Evolutionary conservation across 352 stramenopile species (phyloP).

Genomic region (Nothophytophthora sp.): DNA sequence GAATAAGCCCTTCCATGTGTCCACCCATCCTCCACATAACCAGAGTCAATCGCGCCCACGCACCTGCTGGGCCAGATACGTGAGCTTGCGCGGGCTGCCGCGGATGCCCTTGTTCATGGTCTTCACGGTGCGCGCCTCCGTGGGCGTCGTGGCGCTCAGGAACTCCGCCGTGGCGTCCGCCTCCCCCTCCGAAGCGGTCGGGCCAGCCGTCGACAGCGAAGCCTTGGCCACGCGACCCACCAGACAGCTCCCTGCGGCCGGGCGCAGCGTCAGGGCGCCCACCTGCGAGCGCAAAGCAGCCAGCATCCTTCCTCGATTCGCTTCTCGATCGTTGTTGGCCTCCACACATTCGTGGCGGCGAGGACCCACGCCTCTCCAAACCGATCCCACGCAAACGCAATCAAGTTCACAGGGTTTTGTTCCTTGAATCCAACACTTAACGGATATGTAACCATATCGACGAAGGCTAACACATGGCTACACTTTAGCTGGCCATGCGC

Average conservation of each 20-base stretch:
- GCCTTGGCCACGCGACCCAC: conserved; percentile 19
- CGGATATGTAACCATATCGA: not conserved
- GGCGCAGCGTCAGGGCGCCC: conserved; percentile 60
- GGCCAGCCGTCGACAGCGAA: conserved; percentile 60
- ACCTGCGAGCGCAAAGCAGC: conserved; percentile 59
- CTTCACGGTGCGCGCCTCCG: conserved; percentile 60
- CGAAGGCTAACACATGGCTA: conserved; percentile 20
- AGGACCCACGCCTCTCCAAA: too few relatives aligned
- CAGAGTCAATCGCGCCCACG: too few relatives aligned
- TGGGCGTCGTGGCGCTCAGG: conserved; percentile 56
- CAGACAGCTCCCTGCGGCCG: conserved; percentile 25
- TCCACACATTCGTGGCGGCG: conserved; percentile 34
- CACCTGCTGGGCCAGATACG: conserved; percentile 84
- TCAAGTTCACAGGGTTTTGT: too few relatives aligned
- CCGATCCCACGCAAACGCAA: too few relatives aligned
- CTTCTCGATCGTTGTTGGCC: conserved; percentile 12
- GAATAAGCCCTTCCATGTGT: too few relatives aligned
- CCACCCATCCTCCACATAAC: too few relatives aligned
- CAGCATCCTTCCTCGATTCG: too few relatives aligned
- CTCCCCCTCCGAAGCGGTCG: conserved; percentile 18
- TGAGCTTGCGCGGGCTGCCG: conserved; percentile 79
- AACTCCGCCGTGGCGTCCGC: conserved; percentile 57
- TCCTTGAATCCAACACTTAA: conserved; percentile 1
- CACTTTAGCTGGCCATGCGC: too few relatives aligned
- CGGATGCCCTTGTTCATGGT: conserved; percentile 86